A percentile compares a stretch with the other conserved stretches of the same genome.
Evolutionary conservation across 148 eudicot species (phyloP).

Genomic region (Oxyria digyna): DNA sequence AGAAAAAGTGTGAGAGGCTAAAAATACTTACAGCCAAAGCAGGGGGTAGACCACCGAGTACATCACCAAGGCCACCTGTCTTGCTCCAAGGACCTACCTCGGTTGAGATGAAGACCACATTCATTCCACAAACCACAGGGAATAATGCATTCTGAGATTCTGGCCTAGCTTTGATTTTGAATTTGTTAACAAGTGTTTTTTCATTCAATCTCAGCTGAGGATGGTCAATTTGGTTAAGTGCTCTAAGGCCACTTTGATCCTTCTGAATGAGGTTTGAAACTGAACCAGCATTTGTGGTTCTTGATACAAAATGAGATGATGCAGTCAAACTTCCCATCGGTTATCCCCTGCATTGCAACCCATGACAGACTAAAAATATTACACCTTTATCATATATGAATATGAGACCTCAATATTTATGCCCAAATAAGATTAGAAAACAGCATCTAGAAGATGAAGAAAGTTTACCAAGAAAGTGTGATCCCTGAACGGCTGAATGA

Average conservation of each 20-base stretch:
- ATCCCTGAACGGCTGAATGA: neutral
- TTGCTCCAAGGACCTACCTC: constrained; percentile 80
- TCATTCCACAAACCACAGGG: constrained; percentile 31
- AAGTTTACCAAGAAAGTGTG: neutral
- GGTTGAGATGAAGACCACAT: constrained; percentile 28
- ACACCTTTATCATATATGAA: neutral
- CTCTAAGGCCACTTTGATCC: constrained; percentile 3
- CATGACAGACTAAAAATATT: no score
- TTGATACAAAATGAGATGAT: constrained; percentile 6
- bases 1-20: no score
- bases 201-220: constrained; percentile 15
- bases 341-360: no score
- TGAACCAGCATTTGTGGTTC: constrained; percentile 1
- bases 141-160: constrained; percentile 12
- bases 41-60: constrained; percentile 89
- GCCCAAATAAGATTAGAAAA: no score
- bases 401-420: neutral
- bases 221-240: constrained; percentile 9
- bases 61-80: constrained; percentile 98
- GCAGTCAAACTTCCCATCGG: constrained; percentile 5
- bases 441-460: neutral
- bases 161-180: constrained; percentile 2
- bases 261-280: neutral
- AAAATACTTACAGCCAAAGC: constrained; percentile 72
- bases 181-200: constrained; percentile 5